phyloP scores from a whole-genome alignment of 257 asterid genomes.

The Anisodus tanguticus region DNA sequence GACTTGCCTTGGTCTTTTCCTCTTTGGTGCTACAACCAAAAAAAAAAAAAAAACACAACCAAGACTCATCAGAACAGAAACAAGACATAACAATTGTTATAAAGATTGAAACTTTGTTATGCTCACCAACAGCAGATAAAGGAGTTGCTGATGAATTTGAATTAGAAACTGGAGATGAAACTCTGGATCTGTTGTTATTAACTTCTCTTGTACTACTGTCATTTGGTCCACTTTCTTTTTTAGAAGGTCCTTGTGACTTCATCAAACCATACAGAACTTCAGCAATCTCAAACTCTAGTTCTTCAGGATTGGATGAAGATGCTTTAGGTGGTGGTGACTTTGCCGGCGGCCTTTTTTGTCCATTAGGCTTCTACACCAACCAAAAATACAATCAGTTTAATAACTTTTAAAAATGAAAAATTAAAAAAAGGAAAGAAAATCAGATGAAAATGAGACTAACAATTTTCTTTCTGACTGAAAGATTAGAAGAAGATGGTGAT shows the following conservation, averaged over 20 bases:
- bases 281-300: constrained; percentile 92
- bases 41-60: constrained; percentile 10
- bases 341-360: constrained; percentile 75
- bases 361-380: constrained; percentile 60
- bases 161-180: constrained; percentile 73
- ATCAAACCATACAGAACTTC: constrained; percentile 85
- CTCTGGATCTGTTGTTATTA: constrained; percentile 58
- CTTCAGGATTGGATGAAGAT: constrained; percentile 74
- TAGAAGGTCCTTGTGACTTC: constrained; percentile 57
- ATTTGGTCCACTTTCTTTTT: not conserved
- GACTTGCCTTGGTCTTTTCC: constrained; percentile 82
- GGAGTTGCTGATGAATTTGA: constrained; percentile 52
- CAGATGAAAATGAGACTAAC: constrained; percentile 49
- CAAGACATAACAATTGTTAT: not conserved
- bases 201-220: constrained; percentile 59
- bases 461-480: constrained; percentile 70
- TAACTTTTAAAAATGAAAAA: not conserved
- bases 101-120: constrained; percentile 18
- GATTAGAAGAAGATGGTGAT: constrained; percentile 83
- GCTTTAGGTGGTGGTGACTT: constrained; percentile 62
- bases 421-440: not conserved
- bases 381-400: constrained; percentile 24
- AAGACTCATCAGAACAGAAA: not conserved
- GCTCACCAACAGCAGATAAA: constrained; percentile 72
- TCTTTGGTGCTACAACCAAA: constrained; percentile 67